Evolutionary conservation across 2,329 filamentous ascomycete species (phyloP), one percentile per base, ranked within the genome.

Genomic region (Aspergillus neoniger): DNA sequence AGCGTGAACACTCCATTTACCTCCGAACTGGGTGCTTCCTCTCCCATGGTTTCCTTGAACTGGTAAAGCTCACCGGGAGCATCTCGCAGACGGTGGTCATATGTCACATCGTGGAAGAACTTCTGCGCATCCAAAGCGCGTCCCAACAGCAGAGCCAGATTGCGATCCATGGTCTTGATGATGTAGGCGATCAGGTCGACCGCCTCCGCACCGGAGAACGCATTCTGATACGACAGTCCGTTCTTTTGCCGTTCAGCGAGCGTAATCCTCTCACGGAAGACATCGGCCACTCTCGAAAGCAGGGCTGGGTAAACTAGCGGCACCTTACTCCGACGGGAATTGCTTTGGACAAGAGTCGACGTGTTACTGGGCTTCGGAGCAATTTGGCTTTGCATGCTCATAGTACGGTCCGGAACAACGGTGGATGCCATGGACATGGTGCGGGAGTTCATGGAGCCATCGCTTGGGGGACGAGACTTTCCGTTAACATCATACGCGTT

Each of bases 61-160:
- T 98, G 94, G 76, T 98, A 99, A 76, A 99, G 91, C 77, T 99
- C 95, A 55, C 89, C 90, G 43, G 89, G 86, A n/a, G 94, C 96
- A 77, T 99, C 95, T 77, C 95, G 90, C 70, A 99, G 81, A 51
- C 95, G 87, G 77, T 99, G 95, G 70, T 97, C 94, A 77, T 99
- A 99, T 0, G 94, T 97, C 54, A 98, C 95, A 82, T 99, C 95
- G 80, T 99, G 95, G 75, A 99, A 99, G 80, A 96, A 97, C 75
- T 98, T 98, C 74, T 99, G 95, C 23, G 95, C 95, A 78, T 99
- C 95, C 62, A 99, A 81, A 44, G 95, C 92, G 73, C 95, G 87
- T 63, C 95, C 95, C 15, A 99, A 82, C 9, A 99, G 85, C 52
- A 99, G 82, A 10, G 95, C 95, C 62, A 99, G 82, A 74, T 99